phyloP scores from a whole-genome alignment of 176 grass and related monocot species.

The Elymus sibiricus region DNA sequence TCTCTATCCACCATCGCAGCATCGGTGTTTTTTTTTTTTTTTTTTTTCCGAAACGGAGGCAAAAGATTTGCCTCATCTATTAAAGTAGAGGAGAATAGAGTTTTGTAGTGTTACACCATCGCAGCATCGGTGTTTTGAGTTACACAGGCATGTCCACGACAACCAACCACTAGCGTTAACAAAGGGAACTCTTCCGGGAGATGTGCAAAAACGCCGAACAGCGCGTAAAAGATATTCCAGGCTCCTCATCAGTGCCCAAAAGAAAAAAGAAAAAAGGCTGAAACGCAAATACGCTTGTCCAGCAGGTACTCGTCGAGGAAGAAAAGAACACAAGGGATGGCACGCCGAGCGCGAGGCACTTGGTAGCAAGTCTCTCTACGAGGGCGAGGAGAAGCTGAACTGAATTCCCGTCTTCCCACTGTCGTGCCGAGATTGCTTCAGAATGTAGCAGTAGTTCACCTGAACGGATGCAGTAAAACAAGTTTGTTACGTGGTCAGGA shows the following conservation, averaged over 20 bases:
- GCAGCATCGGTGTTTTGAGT: not conserved
- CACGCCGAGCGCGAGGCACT: too few species aligned
- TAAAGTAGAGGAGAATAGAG: too few species aligned
- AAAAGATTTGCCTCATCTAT: too few species aligned
- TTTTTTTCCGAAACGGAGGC: too few species aligned
- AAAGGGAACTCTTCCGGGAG: not conserved
- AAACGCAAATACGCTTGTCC: not conserved
- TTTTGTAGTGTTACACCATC: too few species aligned
- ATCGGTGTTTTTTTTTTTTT: too few species aligned
- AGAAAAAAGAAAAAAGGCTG: not conserved
- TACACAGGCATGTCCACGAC: not conserved
- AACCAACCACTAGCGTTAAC: not conserved
- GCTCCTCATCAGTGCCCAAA: conserved; percentile 6
- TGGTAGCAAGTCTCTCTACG: conserved; percentile 35
- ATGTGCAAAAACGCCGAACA: not conserved
- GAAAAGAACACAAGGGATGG: too few species aligned
- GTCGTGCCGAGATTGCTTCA: conserved; percentile 87
- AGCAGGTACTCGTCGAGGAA: not conserved
- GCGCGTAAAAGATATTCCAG: not conserved
- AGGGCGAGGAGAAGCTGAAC: conserved; percentile 87
- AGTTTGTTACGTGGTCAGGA: not conserved
- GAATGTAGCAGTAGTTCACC: conserved; percentile 92
- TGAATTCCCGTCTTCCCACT: conserved; percentile 78
- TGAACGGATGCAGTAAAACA: conserved; percentile 22
- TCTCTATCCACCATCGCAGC: not conserved